Conservation (phyloP, 768 basidiomycete genomes). For the Rhodotorula paludigena region DNA sequence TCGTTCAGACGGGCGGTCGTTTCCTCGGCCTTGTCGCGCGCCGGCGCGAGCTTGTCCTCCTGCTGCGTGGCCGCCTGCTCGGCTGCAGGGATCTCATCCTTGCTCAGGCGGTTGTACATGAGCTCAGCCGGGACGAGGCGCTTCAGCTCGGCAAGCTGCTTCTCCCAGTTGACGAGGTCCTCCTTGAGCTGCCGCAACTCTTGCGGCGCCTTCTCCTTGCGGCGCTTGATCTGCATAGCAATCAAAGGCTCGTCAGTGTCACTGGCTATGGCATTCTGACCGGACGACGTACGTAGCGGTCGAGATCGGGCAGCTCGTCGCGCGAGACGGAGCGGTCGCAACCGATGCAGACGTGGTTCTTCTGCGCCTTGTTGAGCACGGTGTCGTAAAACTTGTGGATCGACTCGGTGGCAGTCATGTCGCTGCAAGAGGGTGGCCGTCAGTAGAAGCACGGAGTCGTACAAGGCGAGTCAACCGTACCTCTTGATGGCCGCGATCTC, state of each 20-base stretch:
- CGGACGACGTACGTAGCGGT: slow-evolving; percentile 59
- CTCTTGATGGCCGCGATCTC: slow-evolving; percentile 39
- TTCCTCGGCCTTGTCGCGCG: slow-evolving; percentile 59
- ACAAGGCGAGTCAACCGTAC: slow-evolving; percentile 19
- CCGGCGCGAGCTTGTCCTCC: slow-evolving; percentile 56
- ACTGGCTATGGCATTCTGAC: no score
- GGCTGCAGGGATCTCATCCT: slow-evolving; percentile 62
- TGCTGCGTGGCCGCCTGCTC: slow-evolving; percentile 60
- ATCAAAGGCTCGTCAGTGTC: not conserved
- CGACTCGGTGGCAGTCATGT: slow-evolving; percentile 32
- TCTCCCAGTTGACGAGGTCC: slow-evolving; percentile 61
- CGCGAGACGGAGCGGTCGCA: slow-evolving; percentile 68
- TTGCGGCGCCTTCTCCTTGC: slow-evolving; percentile 59
- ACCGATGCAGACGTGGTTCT: slow-evolving; percentile 64
- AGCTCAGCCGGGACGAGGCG: slow-evolving; percentile 58
- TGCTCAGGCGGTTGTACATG: slow-evolving; percentile 56
- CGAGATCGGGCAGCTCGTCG: slow-evolving; percentile 58
- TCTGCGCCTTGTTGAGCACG: slow-evolving; percentile 60
- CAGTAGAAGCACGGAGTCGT: not conserved
- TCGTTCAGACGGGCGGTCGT: slow-evolving; percentile 49
- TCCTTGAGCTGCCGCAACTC: slow-evolving; percentile 49
- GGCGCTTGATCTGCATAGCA: slow-evolving; percentile 56
- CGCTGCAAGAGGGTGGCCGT: slow-evolving; percentile 20
- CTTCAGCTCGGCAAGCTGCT: slow-evolving; percentile 58
- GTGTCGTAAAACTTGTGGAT: slow-evolving; percentile 48